Percentiles rank a stretch among this genome's conserved stretches.
phyloP scores from a whole-genome alignment of 805 yeast species.

The Candida suzukii region DNA sequence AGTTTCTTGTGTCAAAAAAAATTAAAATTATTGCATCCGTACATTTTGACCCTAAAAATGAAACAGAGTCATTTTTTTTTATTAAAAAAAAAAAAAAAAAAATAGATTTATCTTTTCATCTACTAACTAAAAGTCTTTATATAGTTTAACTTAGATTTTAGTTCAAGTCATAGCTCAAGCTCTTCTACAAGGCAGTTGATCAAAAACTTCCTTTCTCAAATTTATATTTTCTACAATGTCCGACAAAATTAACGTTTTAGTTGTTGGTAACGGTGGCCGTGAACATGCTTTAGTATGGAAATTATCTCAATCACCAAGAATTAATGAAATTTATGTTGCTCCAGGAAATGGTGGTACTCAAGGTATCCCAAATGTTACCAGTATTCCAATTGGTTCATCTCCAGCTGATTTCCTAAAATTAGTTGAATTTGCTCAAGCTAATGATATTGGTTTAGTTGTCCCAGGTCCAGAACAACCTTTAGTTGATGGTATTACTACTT shows the following conservation, averaged over 20 bases:
- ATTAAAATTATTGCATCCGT: too few species aligned
- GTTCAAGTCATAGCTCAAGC: not conserved
- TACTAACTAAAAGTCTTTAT: too few species aligned
- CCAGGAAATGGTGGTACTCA: slow-evolving; percentile 97
- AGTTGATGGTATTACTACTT: slow-evolving; percentile 81
- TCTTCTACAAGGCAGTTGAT: not conserved
- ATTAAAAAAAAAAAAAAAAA: too few species aligned
- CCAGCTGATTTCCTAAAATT: slow-evolving; percentile 63
- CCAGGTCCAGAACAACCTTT: slow-evolving; percentile 99
- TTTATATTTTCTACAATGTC: slow-evolving; percentile 4
- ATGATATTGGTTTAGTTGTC: slow-evolving; percentile 65
- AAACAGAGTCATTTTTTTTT: too few species aligned
- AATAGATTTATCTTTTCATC: too few species aligned
- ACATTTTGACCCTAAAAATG: too few species aligned
- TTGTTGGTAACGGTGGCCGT: slow-evolving; percentile 98
- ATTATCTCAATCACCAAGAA: slow-evolving; percentile 69
- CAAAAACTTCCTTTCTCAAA: not conserved
- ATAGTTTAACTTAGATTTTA: too few species aligned
- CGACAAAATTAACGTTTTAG: slow-evolving; percentile 49
- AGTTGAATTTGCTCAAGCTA: slow-evolving; percentile 64
- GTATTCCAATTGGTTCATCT: slow-evolving; percentile 61
- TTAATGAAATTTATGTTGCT: slow-evolving; percentile 74
- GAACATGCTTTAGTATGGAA: slow-evolving; percentile 97
- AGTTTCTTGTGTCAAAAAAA: too few species aligned
- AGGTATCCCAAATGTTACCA: slow-evolving; percentile 48